phyloP scores from a whole-genome alignment of 176 grass and related monocot species.

The Oryza glumipatula region DNA sequence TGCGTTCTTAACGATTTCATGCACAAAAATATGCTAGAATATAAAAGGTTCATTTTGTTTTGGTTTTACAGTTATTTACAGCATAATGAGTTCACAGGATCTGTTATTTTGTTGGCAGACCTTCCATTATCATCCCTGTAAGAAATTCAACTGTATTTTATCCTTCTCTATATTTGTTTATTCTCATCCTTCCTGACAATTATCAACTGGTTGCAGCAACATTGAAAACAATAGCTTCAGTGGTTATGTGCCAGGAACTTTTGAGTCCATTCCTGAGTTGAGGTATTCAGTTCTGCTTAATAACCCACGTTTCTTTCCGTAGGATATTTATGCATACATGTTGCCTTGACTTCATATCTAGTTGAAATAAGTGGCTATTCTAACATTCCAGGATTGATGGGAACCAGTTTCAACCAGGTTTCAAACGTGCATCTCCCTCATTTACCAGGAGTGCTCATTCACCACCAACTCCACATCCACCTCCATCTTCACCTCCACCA shows the following conservation, averaged over 20 bases:
- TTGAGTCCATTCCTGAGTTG: constrained; percentile 74
- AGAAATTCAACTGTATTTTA: constrained; percentile 43
- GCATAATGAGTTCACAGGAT: constrained; percentile 82
- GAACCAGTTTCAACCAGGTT: constrained; percentile 70
- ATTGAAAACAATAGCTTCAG: constrained; percentile 89
- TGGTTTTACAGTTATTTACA: constrained; percentile 79
- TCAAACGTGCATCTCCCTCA: constrained; percentile 39
- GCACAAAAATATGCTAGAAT: constrained; percentile 28
- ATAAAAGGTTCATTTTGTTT: constrained; percentile 16
- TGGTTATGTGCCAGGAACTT: constrained; percentile 83
- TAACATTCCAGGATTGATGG: constrained; percentile 72
- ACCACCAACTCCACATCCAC: constrained; percentile 44
- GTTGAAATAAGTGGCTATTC: constrained; percentile 31
- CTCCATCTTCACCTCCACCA: constrained; percentile 28
- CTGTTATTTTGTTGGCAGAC: constrained; percentile 76
- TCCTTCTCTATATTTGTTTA: constrained; percentile 10
- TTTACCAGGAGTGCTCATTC: constrained; percentile 42
- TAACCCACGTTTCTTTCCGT: background rate
- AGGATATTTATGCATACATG: constrained; percentile 11
- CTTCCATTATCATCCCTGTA: constrained; percentile 83
- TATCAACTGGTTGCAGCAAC: constrained; percentile 54
- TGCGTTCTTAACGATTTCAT: constrained; percentile 32
- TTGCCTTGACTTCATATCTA: constrained; percentile 44
- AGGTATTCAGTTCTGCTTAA: constrained; percentile 51
- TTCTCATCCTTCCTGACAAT: constrained; percentile 31